Evolutionary conservation across 2,329 filamentous ascomycete genomes (phyloP).

Genomic region (Ophiostoma sp.): DNA sequence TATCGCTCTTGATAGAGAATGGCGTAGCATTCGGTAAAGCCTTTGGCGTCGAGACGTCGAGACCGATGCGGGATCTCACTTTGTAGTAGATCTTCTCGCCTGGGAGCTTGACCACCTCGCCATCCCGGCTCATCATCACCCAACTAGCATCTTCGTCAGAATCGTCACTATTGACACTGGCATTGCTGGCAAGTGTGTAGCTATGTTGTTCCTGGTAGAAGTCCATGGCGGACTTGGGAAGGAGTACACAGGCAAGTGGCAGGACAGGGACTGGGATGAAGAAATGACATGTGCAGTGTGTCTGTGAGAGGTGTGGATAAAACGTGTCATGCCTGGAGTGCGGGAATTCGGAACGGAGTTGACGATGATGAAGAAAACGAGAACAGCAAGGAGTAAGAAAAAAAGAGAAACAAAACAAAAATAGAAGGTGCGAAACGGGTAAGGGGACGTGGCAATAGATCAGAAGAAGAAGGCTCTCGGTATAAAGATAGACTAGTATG

Average conservation of each 20-base stretch:
- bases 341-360: neutral
- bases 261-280: constrained; percentile 26
- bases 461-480: neutral
- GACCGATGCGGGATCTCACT: constrained; percentile 74
- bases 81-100: constrained; percentile 80
- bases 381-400: neutral
- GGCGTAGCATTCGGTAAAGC: constrained; percentile 63
- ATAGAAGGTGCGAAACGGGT: neutral
- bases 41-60: constrained; percentile 71
- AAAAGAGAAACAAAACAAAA: neutral
- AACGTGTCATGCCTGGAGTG: constrained; percentile 21
- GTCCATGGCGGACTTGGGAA: constrained; percentile 26
- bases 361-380: neutral
- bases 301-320: constrained; percentile 27
- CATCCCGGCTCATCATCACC: constrained; percentile 82
- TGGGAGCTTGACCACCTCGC: constrained; percentile 79
- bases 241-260: constrained; percentile 17
- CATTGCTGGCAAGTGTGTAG: constrained; percentile 46
- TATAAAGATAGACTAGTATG: neutral
- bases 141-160: constrained; percentile 65
- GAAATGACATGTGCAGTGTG: constrained; percentile 3
- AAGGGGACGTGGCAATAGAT: neutral
- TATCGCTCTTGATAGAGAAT: constrained; percentile 70
- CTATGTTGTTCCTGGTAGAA: constrained; percentile 35
- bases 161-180: constrained; percentile 45